phyloP scores from a whole-genome alignment of 2,329 filamentous ascomycete genomes.

The Daldinia eschscholtzii region DNA sequence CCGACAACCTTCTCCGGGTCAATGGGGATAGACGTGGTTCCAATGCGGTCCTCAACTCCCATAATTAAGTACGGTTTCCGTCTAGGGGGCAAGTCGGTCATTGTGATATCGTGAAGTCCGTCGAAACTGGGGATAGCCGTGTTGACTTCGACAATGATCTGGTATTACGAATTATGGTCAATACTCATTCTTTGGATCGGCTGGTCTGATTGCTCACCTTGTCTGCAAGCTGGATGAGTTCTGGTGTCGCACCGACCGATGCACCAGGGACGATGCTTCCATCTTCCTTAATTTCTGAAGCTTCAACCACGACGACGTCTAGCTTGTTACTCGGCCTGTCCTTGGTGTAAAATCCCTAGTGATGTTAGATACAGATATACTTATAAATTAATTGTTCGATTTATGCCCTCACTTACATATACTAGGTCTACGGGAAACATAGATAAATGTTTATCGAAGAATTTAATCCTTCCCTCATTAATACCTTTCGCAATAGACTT shows the following conservation, averaged over 20 bases:
- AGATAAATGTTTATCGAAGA: constrained; percentile 93
- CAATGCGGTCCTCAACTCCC: constrained; percentile 87
- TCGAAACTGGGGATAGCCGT: constrained; percentile 86
- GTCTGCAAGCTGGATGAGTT: constrained; percentile 90
- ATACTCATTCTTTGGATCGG: background rate
- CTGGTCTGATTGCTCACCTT: constrained; percentile 65
- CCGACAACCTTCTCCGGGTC: constrained; percentile 88
- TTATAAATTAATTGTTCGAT: background rate
- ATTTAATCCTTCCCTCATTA: constrained; percentile 88
- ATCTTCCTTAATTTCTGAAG: constrained; percentile 87
- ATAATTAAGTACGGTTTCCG: constrained; percentile 90
- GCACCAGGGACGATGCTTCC: constrained; percentile 90
- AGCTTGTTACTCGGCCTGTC: constrained; percentile 79
- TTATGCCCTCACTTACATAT: constrained; percentile 66
- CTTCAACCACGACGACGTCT: constrained; percentile 88
- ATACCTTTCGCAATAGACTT: constrained; percentile 92
- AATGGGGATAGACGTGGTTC: constrained; percentile 82
- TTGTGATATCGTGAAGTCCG: constrained; percentile 90
- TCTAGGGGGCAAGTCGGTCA: constrained; percentile 84
- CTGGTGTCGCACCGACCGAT: constrained; percentile 85
- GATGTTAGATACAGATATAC: constrained; percentile 24
- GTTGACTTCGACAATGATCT: constrained; percentile 92
- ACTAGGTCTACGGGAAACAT: constrained; percentile 92
- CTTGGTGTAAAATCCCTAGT: constrained; percentile 83
- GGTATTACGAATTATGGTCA: constrained; percentile 12